These are phyloP conservation scores for Acacia concinna DNA, from an alignment of 331 rosid genomes.

Conservation along the genomic window DNA sequence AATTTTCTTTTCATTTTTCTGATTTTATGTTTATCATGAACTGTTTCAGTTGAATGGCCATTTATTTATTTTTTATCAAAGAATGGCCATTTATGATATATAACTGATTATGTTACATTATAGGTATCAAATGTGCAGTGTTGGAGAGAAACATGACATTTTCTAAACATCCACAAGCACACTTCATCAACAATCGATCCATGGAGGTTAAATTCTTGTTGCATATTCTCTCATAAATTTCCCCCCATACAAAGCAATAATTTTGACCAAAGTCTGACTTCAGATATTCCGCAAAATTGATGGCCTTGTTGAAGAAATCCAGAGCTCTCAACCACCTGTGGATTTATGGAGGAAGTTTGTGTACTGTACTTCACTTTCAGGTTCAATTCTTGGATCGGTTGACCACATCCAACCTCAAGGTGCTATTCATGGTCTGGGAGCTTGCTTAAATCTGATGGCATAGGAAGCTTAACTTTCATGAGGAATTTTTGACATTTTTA, in stretches of 20 bases:
- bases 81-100: neutral
- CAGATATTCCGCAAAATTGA: constrained; percentile 87
- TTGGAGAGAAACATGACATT: constrained; percentile 48
- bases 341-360: constrained; percentile 91
- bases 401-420: constrained; percentile 98
- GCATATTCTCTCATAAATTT: constrained; percentile 15
- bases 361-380: constrained; percentile 86
- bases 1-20: neutral
- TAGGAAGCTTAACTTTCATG: constrained; percentile 25
- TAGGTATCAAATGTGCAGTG: constrained; percentile 63
- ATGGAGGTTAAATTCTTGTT: constrained; percentile 72
- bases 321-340: constrained; percentile 84
- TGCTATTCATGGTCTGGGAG: constrained; percentile 36
- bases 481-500: constrained; percentile 26
- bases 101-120: neutral
- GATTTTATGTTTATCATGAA: neutral
- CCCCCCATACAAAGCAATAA: constrained; percentile 11
- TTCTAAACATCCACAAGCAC: constrained; percentile 55
- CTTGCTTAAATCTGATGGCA: constrained; percentile 22
- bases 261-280: constrained; percentile 37
- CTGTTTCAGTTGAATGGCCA: constrained; percentile 11
- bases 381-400: constrained; percentile 86
- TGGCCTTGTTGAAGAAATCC: constrained; percentile 89
- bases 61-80: too few species aligned
- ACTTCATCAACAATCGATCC: constrained; percentile 61